Base-by-base conservation (phyloP, 2,329 filamentous ascomycete species). In the Penicillium sumatraense region DNA sequence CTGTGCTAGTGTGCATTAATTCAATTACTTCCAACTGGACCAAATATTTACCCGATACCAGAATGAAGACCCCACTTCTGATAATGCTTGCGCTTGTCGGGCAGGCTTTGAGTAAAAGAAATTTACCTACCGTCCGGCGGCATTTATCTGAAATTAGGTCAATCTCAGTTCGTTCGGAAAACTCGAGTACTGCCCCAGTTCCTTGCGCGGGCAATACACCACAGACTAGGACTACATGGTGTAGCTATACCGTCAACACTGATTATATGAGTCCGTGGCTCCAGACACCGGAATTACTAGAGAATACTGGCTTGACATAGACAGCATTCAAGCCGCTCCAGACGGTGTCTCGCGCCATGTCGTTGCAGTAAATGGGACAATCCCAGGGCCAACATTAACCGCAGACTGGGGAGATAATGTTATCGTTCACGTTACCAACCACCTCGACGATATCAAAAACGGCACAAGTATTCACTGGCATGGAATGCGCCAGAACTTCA, bases 381-480 rank as follows among this genome's bases (percentile, higher is more conserved):
- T 69, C 9, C 66, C 66, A 6, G 70, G 69, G 7, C 69, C 69
- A 1, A 48, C 61, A 24, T 65, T 69, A 35, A 60, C 67, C 27
- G 69, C 68, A 6, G 65, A 72, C 47, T 71, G 68, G 66, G 69
- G 68, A 11, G 68, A 72, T 42, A 65, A 46, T 2, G 41, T 63
- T 9, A 40, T 54, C 40, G 53, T 67, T 8, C 57, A 64, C 47
- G 58, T 69, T 20, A 63, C 54, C 11, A 69, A 68, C 38, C 54
- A 49, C 6, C 49, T 65, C 5, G 10, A 5, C 10, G 26, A 5
- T 6, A 10, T 6, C 6, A 27, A 5, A 6, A 27, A 27, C 10
- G 26, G 26, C 26, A n/a, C n/a, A n/a, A n/a, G n/a, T n/a, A 31
- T 60, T 24, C 56, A 58, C 26, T 57, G 31, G 31, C 66, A 68